Percentiles rank a stretch among this genome's conserved stretches.
phyloP scores from a whole-genome alignment of 2,329 filamentous ascomycete genomes.

The Juglanconis sp. region DNA sequence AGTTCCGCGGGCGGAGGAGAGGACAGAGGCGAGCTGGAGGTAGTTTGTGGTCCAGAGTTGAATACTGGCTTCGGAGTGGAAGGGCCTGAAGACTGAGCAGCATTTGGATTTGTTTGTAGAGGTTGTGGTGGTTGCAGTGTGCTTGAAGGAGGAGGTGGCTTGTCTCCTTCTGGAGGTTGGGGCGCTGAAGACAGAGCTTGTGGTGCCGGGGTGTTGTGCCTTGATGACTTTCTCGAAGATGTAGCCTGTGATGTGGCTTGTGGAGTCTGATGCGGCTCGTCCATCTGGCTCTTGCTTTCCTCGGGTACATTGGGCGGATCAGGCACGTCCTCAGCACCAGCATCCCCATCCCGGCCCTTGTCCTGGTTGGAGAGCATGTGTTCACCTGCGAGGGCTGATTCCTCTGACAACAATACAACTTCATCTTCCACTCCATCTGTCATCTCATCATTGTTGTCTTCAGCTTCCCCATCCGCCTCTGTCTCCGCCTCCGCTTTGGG shows the following conservation, averaged over 20 bases:
- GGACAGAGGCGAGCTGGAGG: conserved; percentile 50
- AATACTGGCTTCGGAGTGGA: conserved; percentile 23
- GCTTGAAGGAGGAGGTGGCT: not conserved
- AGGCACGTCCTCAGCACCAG: not conserved
- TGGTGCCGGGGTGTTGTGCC: not conserved
- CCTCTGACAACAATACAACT: conserved; percentile 6
- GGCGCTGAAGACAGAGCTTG: not conserved
- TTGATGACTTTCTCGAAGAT: not conserved
- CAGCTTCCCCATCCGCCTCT: too few relatives aligned
- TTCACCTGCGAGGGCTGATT: conserved; percentile 6
- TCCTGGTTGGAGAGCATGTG: not conserved
- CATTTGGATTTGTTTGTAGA: not conserved
- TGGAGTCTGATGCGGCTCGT: not conserved
- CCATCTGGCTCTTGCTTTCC: not conserved
- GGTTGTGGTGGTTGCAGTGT: not conserved
- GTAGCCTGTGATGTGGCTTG: not conserved
- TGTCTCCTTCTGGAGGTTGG: not conserved
- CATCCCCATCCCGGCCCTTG: not conserved
- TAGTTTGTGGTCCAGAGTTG: conserved; percentile 18
- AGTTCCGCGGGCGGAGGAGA: conserved; percentile 49
- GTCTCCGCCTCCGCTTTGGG: not conserved
- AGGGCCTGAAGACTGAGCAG: conserved; percentile 21
- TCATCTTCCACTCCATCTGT: conserved; percentile 6
- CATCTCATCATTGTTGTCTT: not conserved
- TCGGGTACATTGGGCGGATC: not conserved